A percentile compares a stretch with the other conserved stretches of the same genome.
Conservation (phyloP, 371 early-diverging fungal genomes). For the Mortierella sp. region DNA sequence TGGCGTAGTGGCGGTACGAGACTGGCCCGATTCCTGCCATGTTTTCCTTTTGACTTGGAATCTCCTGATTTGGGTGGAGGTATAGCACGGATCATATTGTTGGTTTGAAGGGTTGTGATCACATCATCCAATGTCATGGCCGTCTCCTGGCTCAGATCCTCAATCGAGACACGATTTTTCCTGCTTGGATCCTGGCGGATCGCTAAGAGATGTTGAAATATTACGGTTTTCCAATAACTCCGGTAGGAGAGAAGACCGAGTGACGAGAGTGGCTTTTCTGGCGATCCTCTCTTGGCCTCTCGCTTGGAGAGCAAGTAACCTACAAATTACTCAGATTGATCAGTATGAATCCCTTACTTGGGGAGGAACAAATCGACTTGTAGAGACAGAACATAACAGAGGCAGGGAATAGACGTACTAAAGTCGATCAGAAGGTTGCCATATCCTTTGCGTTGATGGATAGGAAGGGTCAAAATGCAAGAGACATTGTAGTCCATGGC, state of each 20-base stretch:
- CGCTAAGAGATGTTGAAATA: conserved; percentile 52
- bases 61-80: conserved; percentile 31
- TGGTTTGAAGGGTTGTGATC: conserved; percentile 73
- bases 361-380: too few species aligned
- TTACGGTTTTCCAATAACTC: conserved; percentile 81
- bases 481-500: conserved; percentile 95
- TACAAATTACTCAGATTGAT: conserved; percentile 28
- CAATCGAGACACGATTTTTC: conserved; percentile 57
- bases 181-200: conserved; percentile 53
- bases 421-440: conserved; percentile 98
- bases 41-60: conserved; percentile 28
- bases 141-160: conserved; percentile 69
- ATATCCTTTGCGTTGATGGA: conserved; percentile 97
- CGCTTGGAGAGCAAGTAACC: conserved; percentile 89
- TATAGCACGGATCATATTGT: conserved; percentile 60
- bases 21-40: conserved; percentile 26
- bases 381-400: too few species aligned
- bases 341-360: neutral
- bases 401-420: conserved; percentile 59
- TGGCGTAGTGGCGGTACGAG: conserved; percentile 44
- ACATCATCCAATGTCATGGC: conserved; percentile 80
- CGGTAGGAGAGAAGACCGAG: conserved; percentile 94
- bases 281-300: conserved; percentile 92
- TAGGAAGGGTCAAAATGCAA: conserved; percentile 98
- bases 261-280: conserved; percentile 99